Evolutionary conservation across 805 yeast genomes (phyloP), one percentile per base, ranked within the genome.

Genomic region (Candida quercuum): DNA sequence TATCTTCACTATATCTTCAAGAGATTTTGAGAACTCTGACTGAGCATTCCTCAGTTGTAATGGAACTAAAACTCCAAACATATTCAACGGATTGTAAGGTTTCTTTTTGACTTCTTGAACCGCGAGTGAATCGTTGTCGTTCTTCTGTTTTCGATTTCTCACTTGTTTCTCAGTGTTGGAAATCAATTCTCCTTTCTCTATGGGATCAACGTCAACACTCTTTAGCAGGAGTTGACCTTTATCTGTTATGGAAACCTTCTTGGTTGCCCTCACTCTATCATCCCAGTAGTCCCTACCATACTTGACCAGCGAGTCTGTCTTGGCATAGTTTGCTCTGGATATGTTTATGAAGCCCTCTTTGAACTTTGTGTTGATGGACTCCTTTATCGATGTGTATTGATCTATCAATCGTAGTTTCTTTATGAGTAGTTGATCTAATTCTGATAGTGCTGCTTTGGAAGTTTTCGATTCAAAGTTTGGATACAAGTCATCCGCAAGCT

Each of bases 61-160:
- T 5, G 79, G 74, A 3, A 67, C 74, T 27, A 75, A 51, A 0
- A 66, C 67, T 2, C 76, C 76, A 54, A 75, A 71, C 63, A 71
- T 74, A 26, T 58, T 38, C 9, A 70, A 51, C 1, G 74, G 73
- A 38, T 66, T 64, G 28, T 50, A 47, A 28, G 7, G 17, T 5
- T 35, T 36, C 32, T 28, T 32, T 13, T 36, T 29, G 11, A n/a
- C 17, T 12, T 25, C 28, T 13, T 37, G 15, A 4, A n/a, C n/a
- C n/a, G n/a, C n/a, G n/a, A n/a, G n/a, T n/a, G n/a, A n/a, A n/a
- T 17, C 19, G 8, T 22, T 25, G 20, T 28, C 29, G 12, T 36
- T 27, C 18, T 28, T 38, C 11, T 36, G 28, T n/a, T 37, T 33
- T 33, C 47, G 32, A 31, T 35, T 32, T 35, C 48, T 41, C 33